Conservation (phyloP, 2,329 filamentous ascomycete genomes). For the Bipolaris gigantea region DNA sequence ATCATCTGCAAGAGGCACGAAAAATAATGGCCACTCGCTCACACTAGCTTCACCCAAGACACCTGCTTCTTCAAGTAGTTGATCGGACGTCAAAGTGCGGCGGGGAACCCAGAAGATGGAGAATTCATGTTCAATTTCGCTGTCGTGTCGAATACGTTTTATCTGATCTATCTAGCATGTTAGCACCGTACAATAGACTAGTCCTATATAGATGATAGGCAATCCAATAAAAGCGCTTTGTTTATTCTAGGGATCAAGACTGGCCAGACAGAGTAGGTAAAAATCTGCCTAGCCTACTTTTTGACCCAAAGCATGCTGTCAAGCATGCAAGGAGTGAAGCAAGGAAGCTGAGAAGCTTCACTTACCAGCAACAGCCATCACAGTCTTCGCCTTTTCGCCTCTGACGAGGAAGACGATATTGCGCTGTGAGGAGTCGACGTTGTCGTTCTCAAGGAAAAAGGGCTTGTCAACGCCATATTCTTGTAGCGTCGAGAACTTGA, state of each 20-base stretch:
- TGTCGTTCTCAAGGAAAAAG: slow-evolving; percentile 94
- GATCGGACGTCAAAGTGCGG: slow-evolving; percentile 86
- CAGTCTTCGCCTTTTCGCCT: slow-evolving; percentile 83
- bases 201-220: slow-evolving; percentile 28
- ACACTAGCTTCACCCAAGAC: slow-evolving; percentile 92
- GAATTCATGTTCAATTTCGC: slow-evolving; percentile 90
- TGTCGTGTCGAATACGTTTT: slow-evolving; percentile 83
- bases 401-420: slow-evolving; percentile 94
- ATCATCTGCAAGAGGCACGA: slow-evolving; percentile 89
- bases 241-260: slow-evolving; percentile 59
- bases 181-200: slow-evolving; percentile 48
- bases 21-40: slow-evolving; percentile 82
- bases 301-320: slow-evolving; percentile 48
- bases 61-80: slow-evolving; percentile 87
- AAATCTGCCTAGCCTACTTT: slow-evolving; percentile 63
- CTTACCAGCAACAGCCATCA: slow-evolving; percentile 84
- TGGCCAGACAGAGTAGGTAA: slow-evolving; percentile 58
- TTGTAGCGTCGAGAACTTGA: slow-evolving; percentile 92
- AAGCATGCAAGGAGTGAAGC: slow-evolving; percentile 5
- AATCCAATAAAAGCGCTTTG: slow-evolving; percentile 30
- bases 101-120: slow-evolving; percentile 95
- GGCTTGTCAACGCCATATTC: slow-evolving; percentile 98
- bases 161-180: slow-evolving; percentile 74
- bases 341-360: slow-evolving; percentile 17
- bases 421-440: slow-evolving; percentile 89